Base-by-base conservation (phyloP, 257 asterid species). In the Osmanthus fragrans region DNA sequence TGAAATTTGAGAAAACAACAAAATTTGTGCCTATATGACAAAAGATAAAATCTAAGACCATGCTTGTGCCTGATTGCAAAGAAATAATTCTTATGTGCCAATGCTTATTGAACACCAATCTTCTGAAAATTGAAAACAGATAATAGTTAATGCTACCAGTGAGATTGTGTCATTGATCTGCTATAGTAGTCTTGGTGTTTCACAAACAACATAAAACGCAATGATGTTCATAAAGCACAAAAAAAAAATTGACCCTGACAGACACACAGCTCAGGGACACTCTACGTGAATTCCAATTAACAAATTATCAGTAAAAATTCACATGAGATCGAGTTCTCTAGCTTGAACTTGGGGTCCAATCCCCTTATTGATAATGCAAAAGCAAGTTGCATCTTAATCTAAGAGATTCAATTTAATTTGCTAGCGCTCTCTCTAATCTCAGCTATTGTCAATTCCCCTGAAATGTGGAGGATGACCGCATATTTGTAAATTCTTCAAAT, bases 1-100 rank as follows among this genome's bases (percentile, higher is more conserved):
- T 70, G 77, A 76, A 82, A 83, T 25, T 63, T n/a, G 71, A 58
- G 69, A 79, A 74, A 67, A n/a, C 39, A 47, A 34, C 13, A 15
- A 63, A 21, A 80, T 9, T 18, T 12, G 56, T 60, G 30, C 73
- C 39, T 25, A 80, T 74, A 84, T 76, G 69, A 72, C 34, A 68
- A 8, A 73, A 71, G 36, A 66, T 76, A 73, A 25, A 83, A 49
- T 23, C 69, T 68, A 63, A 56, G 42, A 68, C 80, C 34, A 66
- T 72, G 81, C 74, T 51, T 65, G 30, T 3, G 33, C 1, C 18
- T 63, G 54, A 23, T 66, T 67, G 72, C 77, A 40, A 65, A 73
- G 36, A 49, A 54, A 54, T 36, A 75, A 65, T 60, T 63, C 36
- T 68, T 10, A 76, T 4, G 32, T 23, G 32, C 8, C 15, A 23